Evolutionary conservation across 2,329 filamentous ascomycete genomes (phyloP).

Genomic region (Ophiostoma australiae): DNA sequence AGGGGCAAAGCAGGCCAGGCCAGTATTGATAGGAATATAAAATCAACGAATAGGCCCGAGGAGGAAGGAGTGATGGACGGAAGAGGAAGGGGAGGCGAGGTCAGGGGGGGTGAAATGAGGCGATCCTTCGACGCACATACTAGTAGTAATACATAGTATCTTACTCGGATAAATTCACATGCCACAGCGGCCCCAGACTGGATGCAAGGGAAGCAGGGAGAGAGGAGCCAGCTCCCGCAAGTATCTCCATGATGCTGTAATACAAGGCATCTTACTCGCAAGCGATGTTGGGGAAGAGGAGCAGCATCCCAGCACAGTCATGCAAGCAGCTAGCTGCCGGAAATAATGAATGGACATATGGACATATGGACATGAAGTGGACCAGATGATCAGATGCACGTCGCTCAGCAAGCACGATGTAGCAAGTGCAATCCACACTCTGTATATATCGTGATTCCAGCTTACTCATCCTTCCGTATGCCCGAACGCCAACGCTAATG

Average conservation of each 20-base stretch:
- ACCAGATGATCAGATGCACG: background rate
- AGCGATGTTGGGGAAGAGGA: slow-evolving; percentile 7
- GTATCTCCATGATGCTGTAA: background rate
- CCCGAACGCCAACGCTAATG: slow-evolving; percentile 1
- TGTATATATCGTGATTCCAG: background rate
- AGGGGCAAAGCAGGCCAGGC: background rate
- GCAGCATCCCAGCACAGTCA: background rate
- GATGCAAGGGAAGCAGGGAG: background rate
- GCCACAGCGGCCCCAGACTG: background rate
- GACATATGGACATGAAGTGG: background rate
- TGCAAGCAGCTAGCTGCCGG: background rate
- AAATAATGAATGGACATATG: background rate
- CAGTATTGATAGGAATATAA: background rate
- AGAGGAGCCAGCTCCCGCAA: background rate
- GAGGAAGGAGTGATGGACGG: background rate
- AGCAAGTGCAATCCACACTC: too few species aligned
- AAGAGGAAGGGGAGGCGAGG: background rate
- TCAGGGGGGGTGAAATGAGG: background rate
- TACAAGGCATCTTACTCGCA: background rate
- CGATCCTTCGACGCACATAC: background rate
- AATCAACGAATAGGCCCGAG: background rate
- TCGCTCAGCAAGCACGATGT: background rate
- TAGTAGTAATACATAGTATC: too few species aligned
- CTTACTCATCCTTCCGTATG: background rate
- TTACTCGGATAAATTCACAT: background rate